Base-by-base conservation (phyloP, 192 early-diverging fungal species). In the Phycomyces blakesleeanus region DNA sequence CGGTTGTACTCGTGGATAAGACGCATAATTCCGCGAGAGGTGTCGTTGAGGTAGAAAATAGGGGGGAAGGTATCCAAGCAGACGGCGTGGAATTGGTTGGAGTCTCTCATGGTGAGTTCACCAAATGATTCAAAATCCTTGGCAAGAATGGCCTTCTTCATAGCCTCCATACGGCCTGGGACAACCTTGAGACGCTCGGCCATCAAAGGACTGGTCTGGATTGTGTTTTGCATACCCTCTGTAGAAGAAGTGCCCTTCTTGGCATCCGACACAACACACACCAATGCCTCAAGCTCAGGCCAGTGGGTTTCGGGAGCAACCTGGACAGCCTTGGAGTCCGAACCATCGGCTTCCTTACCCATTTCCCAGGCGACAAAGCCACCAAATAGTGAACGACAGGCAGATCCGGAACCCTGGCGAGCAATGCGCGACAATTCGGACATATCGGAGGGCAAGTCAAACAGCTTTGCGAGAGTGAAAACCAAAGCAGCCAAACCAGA, bases 41-140 rank as follows among this genome's bases (percentile, higher is more conserved):
- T 86, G 76, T 98, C 95, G 80, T 94, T 98, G 77, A 99, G 75
- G 75, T 99, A 99, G 61, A 95, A 91, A 68, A 99, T 95, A 18
- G 97, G 97, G 29, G 97, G 97, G 77, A 83, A 97, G 9, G 96
- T 98, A 78, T 99, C 97, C n/a, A 98, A 77, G 73, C 96, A 98
- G 38, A 94, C 90, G 37, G 96, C 92, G 73, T 99, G 97, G 90
- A 99, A 99, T 77, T 94, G 93, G 86, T 99, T 99, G 20, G 94
- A 97, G 73, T 99, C 97, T 55, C 74, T 78, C 96, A 99, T 99
- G 58, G 97, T 96, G 58, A 96, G 64, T 74, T 94, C 90, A 29
- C 93, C 97, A 80, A 99, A 99, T 6, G 72, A 55, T 58, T 89
- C 83, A 79, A 98, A 99, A 71, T 99, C 90, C 62, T 86, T 81